These are phyloP conservation scores for Fraxinus nigra DNA, from an alignment of 305 asterid genomes.

Conservation along the genomic window DNA sequence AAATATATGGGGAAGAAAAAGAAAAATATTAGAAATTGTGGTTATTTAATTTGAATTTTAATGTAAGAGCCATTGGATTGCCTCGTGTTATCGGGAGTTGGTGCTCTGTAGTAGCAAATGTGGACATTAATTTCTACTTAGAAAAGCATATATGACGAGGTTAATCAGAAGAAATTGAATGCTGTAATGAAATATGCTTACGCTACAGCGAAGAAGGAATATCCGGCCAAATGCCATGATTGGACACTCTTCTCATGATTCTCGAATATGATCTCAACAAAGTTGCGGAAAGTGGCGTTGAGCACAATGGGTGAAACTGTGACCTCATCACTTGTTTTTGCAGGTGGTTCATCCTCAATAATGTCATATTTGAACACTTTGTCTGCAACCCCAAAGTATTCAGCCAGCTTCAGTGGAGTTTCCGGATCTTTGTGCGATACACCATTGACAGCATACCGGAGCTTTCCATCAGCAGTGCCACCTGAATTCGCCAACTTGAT, in stretches of 20 bases:
- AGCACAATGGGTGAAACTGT: conserved; percentile 48
- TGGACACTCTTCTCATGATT: conserved; percentile 66
- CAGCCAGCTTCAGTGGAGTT: conserved; percentile 64
- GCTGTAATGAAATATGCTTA: conserved; percentile 18
- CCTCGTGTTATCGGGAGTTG: neutral
- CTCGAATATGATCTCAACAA: conserved; percentile 60
- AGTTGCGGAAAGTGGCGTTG: conserved; percentile 52
- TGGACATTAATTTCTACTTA: neutral
- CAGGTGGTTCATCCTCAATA: conserved; percentile 44
- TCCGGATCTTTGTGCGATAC: conserved; percentile 49
- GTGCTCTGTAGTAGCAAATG: neutral
- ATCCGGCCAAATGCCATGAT: conserved; percentile 65
- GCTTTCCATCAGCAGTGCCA: conserved; percentile 43
- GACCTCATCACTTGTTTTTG: conserved; percentile 19
- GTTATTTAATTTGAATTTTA: neutral
- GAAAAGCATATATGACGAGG: neutral
- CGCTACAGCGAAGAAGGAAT: conserved; percentile 74
- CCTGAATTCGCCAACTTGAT: conserved; percentile 47
- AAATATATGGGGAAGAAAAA: neutral
- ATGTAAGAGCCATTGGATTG: neutral
- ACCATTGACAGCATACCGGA: conserved; percentile 55
- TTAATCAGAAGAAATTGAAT: neutral
- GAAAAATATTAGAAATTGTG: neutral
- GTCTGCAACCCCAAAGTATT: conserved; percentile 40
- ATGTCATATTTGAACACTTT: conserved; percentile 53